A percentile compares a stretch with the other conserved stretches of the same genome.
These are phyloP conservation scores for Rhodotorula paludigena DNA, from an alignment of 768 basidiomycete genomes.

Conservation along the genomic window DNA sequence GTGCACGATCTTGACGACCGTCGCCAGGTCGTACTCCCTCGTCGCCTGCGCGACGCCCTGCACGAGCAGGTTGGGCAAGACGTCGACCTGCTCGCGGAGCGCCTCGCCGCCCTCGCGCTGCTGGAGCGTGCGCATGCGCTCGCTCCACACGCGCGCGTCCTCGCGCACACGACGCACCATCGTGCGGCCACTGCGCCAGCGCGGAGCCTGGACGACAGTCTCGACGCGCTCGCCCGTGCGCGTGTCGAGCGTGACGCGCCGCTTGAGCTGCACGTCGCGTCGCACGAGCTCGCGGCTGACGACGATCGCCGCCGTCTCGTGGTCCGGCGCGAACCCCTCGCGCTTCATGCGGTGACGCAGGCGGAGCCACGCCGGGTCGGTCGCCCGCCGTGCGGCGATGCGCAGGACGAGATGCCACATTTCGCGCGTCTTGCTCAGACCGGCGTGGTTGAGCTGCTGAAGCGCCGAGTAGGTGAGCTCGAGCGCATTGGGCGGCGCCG, in stretches of 20 bases:
- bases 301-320: slow-evolving; percentile 4
- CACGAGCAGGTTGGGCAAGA: slow-evolving; percentile 7
- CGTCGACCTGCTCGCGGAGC: background rate
- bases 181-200: background rate
- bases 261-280: slow-evolving; percentile 2
- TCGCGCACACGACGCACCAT: slow-evolving; percentile 3
- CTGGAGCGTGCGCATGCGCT: too few species aligned
- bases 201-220: background rate
- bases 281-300: slow-evolving; percentile 14
- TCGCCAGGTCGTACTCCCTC: background rate
- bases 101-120: background rate
- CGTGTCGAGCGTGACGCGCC: too few species aligned
- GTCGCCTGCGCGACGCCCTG: slow-evolving; percentile 3
- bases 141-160: background rate
- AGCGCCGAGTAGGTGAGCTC: background rate
- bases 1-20: slow-evolving; percentile 1
- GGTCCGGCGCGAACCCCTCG: background rate
- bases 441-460: too few species aligned
- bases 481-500: too few species aligned
- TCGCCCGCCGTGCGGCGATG: slow-evolving; percentile 2
- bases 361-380: slow-evolving; percentile 1
- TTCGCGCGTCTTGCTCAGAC: too few species aligned
- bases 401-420: slow-evolving; percentile 15
- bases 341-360: background rate
- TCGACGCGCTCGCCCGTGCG: background rate